Evolutionary conservation across 108 stramenopile species (phyloP), one percentile per base, ranked within the genome.

Genomic region (Schizochytrium sp.): DNA sequence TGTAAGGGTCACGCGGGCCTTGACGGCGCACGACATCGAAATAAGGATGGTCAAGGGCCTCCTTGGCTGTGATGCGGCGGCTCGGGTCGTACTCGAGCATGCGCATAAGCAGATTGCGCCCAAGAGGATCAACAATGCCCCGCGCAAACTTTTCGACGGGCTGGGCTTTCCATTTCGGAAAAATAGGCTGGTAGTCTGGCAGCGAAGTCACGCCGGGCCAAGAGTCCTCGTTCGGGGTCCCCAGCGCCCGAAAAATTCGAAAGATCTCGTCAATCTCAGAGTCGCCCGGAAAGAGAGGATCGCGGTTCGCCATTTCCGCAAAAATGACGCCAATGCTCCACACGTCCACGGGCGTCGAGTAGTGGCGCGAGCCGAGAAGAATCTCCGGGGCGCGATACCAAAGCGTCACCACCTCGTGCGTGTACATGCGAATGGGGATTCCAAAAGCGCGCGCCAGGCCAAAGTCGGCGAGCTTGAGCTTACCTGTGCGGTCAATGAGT

Each of bases 301-400:
- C 94, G 90, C 97, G 97, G 29, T 96, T 97, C 53, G 96, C 96
- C 98, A 98, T 98, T 91, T 99, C 99, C 14, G 96, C 98, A 91
- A 99, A 97, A 90, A 99, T 97, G 83, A 97, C 96, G 41, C 98
- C 99, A 87, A 98, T 93, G 72, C 95, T 95, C 97, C 98, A 99
- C 4, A 97, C 93, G 91, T 98, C 99, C 60, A 98, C 96, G 10
- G 96, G 96, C 10, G 97, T 96, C 19, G 96, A 95, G 92, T 99
- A 99, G 5, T 93, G 96, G 88, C 96, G 95, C 12, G 93, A 94
- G 57, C 98, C 98, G 16, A 98, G 92, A 44, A 98, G 90, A 58
- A 99, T 96, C 91, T 99, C 99, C 6, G 98, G 98, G 14, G 98
- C 97, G 18, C 99, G 96, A 92, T 99, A 99, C 98, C 98, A 99